These are phyloP conservation scores for Madurella mycetomatis DNA, from an alignment of 2,329 filamentous ascomycete species.

Conservation along the genomic window DNA sequence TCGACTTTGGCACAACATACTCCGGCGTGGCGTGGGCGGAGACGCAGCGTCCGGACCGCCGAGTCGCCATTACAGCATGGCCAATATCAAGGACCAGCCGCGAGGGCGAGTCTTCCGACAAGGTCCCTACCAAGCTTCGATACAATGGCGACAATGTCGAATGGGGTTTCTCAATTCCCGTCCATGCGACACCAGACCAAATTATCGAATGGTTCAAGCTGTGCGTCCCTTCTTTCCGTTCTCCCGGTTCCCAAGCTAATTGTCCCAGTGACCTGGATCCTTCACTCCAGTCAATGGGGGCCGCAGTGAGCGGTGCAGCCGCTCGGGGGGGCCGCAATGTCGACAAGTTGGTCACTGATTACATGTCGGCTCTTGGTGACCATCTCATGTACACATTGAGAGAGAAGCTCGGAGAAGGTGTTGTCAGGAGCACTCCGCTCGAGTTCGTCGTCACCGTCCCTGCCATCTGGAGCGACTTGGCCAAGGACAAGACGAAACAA, in stretches of 20 bases:
- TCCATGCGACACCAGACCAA: constrained; percentile 36
- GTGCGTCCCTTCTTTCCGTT: constrained; percentile 33
- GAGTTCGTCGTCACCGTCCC: constrained; percentile 56
- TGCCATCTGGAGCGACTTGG: constrained; percentile 54
- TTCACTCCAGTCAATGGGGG: constrained; percentile 32
- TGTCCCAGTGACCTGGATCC: constrained; percentile 32
- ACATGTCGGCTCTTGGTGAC: constrained; percentile 43
- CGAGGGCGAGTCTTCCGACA: constrained; percentile 38
- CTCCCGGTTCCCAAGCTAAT: background rate
- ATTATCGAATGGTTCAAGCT: constrained; percentile 48
- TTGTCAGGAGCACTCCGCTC: constrained; percentile 42
- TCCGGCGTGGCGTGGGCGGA: constrained; percentile 52
- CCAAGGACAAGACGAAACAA: constrained; percentile 46
- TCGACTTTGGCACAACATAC: constrained; percentile 56
- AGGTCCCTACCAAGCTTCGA: constrained; percentile 47
- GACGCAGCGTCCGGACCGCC: constrained; percentile 38
- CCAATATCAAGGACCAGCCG: constrained; percentile 36
- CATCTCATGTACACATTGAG: constrained; percentile 45
- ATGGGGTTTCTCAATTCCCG: constrained; percentile 49
- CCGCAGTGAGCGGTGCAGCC: constrained; percentile 27
- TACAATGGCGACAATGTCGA: constrained; percentile 39
- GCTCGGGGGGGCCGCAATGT: constrained; percentile 32
- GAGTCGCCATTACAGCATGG: constrained; percentile 42
- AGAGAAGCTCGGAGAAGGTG: constrained; percentile 37
- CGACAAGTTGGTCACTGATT: constrained; percentile 44